These are phyloP conservation scores for Fusarium nelsonii DNA, from an alignment of 2,329 filamentous ascomycete genomes.

Conservation along the genomic window DNA sequence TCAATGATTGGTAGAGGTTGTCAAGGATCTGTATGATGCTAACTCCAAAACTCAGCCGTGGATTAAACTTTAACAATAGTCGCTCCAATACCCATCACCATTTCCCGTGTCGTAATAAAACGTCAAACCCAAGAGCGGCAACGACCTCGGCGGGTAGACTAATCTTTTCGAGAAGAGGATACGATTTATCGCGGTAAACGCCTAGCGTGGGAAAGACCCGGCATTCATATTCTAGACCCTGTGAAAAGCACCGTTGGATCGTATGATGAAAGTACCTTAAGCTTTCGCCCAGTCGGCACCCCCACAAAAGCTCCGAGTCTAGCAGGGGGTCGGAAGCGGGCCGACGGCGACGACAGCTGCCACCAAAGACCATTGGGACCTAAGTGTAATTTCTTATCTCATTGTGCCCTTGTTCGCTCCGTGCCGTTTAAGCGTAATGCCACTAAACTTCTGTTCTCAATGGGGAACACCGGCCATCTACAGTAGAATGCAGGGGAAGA, in stretches of 20 bases:
- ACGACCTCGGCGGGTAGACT: too few relatives aligned
- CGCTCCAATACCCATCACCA: neutral
- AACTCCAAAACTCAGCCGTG: neutral
- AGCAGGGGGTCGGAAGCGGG: conserved; percentile 24
- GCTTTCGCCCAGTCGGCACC: conserved; percentile 38
- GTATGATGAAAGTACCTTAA: conserved; percentile 21
- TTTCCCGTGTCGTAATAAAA: neutral
- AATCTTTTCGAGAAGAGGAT: neutral
- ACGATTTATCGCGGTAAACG: neutral
- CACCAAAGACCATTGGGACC: neutral
- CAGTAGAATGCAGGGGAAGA: conserved; percentile 5
- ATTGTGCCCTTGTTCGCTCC: neutral
- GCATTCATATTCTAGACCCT: neutral
- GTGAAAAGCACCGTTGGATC: conserved; percentile 7
- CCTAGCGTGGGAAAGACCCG: neutral
- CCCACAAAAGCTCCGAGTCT: conserved; percentile 3
- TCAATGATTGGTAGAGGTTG: neutral
- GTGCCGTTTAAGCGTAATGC: conserved; percentile 16
- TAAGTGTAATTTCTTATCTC: neutral
- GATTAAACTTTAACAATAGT: neutral
- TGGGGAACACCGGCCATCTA: neutral
- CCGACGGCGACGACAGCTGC: neutral
- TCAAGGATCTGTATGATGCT: neutral
- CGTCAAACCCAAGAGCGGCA: too few relatives aligned
- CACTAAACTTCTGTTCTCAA: neutral